Conservation (phyloP, 2,329 filamentous ascomycete species). For the Phoma sp. region DNA sequence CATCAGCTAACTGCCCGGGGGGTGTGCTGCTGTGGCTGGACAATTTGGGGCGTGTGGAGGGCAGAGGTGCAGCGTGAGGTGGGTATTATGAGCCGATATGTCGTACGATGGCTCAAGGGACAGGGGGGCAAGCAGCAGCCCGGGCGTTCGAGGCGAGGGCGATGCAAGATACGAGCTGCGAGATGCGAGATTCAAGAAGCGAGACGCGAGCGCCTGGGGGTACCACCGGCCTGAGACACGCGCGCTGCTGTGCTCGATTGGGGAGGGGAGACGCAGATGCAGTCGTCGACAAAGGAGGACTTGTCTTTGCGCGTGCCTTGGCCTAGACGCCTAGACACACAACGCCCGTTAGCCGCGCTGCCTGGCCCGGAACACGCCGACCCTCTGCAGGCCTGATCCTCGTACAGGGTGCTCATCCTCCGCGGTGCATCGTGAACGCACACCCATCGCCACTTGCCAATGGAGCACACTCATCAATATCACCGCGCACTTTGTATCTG, state of each 20-base stretch:
- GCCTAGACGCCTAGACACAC: background rate
- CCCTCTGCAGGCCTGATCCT: conserved; percentile 11
- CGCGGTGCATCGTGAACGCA: background rate
- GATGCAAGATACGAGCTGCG: background rate
- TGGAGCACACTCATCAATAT: background rate
- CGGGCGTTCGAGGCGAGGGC: background rate
- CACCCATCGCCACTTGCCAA: background rate
- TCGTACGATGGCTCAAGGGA: conserved; percentile 10
- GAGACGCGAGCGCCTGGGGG: background rate
- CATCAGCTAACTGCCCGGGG: conserved; percentile 11
- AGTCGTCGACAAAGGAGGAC: conserved; percentile 6
- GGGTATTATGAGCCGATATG: conserved; percentile 9
- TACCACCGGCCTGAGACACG: conserved; percentile 6
- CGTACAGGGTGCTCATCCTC: background rate
- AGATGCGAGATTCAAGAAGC: too few species aligned
- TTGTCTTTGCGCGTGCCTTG: conserved; percentile 12
- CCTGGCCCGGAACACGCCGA: conserved; percentile 4
- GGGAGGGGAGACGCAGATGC: background rate
- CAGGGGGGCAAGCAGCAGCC: background rate
- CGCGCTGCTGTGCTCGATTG: background rate
- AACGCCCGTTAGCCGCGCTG: conserved; percentile 1
- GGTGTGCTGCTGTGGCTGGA: conserved; percentile 3
- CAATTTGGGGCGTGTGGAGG: background rate
- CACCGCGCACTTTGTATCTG: background rate
- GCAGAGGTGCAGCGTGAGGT: conserved; percentile 12